Conservation (phyloP, 139 green algal species). For the Auxenochlorella pyrenoidosa region DNA sequence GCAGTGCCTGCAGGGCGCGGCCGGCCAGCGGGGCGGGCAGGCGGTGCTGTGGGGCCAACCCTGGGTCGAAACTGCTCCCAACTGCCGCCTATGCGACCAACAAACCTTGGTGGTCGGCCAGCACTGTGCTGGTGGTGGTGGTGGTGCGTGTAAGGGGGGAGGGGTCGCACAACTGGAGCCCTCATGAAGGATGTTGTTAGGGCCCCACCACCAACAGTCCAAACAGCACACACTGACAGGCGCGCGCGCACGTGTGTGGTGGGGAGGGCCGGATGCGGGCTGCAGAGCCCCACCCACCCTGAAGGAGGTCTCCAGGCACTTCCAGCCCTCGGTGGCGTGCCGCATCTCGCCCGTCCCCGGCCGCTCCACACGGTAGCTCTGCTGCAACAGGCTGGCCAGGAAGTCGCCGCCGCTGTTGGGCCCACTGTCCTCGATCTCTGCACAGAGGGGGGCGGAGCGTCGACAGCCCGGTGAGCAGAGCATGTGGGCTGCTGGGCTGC, state of each 20-base stretch:
- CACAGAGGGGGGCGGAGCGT: not conserved
- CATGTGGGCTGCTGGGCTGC: not conserved
- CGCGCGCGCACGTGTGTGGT: no score
- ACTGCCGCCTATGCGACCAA: no score
- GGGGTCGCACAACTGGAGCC: no score
- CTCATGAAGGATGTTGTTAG: no score
- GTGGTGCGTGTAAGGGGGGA: no score
- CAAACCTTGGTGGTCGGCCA: no score
- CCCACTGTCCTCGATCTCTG: conserved; percentile 31
- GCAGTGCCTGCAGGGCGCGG: conserved; percentile 51
- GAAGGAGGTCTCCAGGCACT: conserved; percentile 84
- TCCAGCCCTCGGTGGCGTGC: conserved; percentile 94
- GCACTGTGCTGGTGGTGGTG: no score
- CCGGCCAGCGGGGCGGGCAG: not conserved
- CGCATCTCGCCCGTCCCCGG: conserved; percentile 81
- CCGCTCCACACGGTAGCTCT: conserved; percentile 45
- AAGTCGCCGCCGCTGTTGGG: conserved; percentile 37
- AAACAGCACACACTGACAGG: no score
- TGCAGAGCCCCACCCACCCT: not conserved
- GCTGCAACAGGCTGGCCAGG: conserved; percentile 48
- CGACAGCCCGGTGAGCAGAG: no score
- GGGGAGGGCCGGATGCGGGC: not conserved
- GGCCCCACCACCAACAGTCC: no score
- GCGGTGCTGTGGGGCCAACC: not conserved
- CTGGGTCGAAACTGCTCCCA: no score